Base-by-base conservation (phyloP, 345 rosid genomes). In the Isatis tinctoria region DNA sequence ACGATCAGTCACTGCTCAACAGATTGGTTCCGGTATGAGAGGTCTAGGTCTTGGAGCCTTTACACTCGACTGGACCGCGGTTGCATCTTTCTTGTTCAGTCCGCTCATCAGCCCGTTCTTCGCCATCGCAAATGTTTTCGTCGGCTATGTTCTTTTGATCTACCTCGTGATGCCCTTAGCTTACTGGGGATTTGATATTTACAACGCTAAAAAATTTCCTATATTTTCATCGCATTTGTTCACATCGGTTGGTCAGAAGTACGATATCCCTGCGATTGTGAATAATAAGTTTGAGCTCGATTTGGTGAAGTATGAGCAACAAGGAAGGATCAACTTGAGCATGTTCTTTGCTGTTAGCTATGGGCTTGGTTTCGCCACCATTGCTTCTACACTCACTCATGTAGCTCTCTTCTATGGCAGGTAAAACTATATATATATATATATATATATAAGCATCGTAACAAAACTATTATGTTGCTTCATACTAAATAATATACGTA, bases 401-500 rank as follows among this genome's bases (percentile, higher is more conserved):
- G 97, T 89, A 47, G 94, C 83, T 67, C 75, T 93, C 70, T 93
- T 93, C 87, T 86, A 89, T 60, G 98, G 98, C 69, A 90, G 95
- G 95, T 92, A 88, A 78, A 62, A 20, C 18, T 40, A 35, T 18
- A 26, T 26, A 26, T 53, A 47, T n/a, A n/a, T n/a, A n/a, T n/a
- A n/a, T n/a, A n/a, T n/a, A n/a, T n/a, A 26, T 26, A 26, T 53
- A 47, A 35, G 9, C 20, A 24, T 14, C 26, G 0, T 45, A 30
- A 17, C 10, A 26, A 22, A 13, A 36, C 2, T 48, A 24, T 6
- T 14, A 48, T 36, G 13, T n/a, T 14, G 18, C 7, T 32, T 48
- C 0, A 18, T 10, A 16, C 36, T 32, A 36, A 20, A 26, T 56
- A 4, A 30, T 40, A 26, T 2, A 24, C 4, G 27, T n/a, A 28